Base-by-base conservation (phyloP, 371 early-diverging fungal species). In the Sporodiniella umbellata region DNA sequence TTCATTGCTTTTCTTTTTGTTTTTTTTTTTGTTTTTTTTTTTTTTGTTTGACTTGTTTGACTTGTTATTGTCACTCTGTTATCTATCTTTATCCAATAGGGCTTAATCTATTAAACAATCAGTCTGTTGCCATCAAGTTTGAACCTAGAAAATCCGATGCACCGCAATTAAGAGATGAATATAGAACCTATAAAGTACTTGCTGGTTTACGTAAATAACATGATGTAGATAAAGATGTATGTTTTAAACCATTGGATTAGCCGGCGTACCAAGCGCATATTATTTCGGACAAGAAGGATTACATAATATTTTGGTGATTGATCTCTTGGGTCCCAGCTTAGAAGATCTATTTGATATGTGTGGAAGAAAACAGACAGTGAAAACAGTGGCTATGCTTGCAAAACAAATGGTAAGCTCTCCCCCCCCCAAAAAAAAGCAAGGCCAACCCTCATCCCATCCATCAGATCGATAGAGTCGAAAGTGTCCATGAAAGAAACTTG, bases 321-420 rank as follows among this genome's bases (percentile, higher is more conserved):
- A 99, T 70, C 70, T 98, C 55, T 84, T 99, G 10, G 99, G 99
- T 2, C 91, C 90, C 8, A 88, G 88, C 53, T 74, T 99, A 23
- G 98, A 99, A 68, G 94, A 97, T 68, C 81, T 96, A 62, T 99
- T 98, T 78, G 94, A 93, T 61, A 79, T 89, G 66, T 94, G 96
- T 67, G 79, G 88, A 19, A 81, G 96, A 56, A 87, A 87, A 58
- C 97, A 98, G 66, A 78, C 85, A 8, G 70, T 92, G 46, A 95
- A 97, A 69, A 95, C 97, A 8, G 89, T 93, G 0, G 89, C 93
- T 54, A 94, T 96, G 92, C 68, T 94, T 28, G 98, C 96, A 23
- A 94, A 95, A 60, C 90, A 90, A 67, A 95, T 98, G 93, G 87
- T 89, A 72, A 42, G 30, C 4, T 28, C 30, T 4, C 30, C 30